These are phyloP conservation scores for Phytophthora sansomeana DNA, from an alignment of 352 stramenopile species.

Conservation along the genomic window DNA sequence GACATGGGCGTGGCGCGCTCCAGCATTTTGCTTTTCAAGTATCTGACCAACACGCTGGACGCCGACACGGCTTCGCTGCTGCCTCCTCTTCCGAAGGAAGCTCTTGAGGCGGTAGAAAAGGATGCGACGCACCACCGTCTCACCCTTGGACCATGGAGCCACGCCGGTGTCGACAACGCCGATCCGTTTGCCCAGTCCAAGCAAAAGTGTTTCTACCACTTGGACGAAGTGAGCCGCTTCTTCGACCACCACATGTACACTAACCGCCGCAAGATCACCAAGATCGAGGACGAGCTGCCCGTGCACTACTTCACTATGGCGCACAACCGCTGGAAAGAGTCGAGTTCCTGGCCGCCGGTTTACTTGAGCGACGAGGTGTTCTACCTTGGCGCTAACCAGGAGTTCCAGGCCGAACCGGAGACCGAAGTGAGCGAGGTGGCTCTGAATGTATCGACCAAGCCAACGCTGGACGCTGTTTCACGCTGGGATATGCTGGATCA, in stretches of 20 bases:
- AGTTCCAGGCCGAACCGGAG: slow-evolving; percentile 60
- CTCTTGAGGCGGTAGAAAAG: slow-evolving; percentile 37
- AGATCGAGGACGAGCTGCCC: slow-evolving; percentile 71
- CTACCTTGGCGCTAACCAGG: slow-evolving; percentile 59
- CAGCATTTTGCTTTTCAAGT: slow-evolving; percentile 80
- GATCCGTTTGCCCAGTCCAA: slow-evolving; percentile 84
- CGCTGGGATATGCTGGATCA: slow-evolving; percentile 81
- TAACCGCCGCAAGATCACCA: slow-evolving; percentile 62
- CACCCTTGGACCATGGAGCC: slow-evolving; percentile 83
- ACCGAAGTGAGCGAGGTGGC: slow-evolving; percentile 41
- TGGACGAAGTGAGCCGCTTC: slow-evolving; percentile 87
- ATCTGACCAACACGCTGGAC: slow-evolving; percentile 82
- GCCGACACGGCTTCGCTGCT: slow-evolving; percentile 59
- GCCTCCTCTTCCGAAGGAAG: slow-evolving; percentile 56
- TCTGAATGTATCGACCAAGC: slow-evolving; percentile 50
- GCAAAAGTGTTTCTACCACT: slow-evolving; percentile 87
- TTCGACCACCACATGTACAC: slow-evolving; percentile 84
- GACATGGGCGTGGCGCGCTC: slow-evolving; percentile 79
- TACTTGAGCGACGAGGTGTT: slow-evolving; percentile 61
- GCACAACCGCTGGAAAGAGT: slow-evolving; percentile 81
- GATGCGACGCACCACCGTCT: slow-evolving; percentile 66
- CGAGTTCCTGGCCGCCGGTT: slow-evolving; percentile 64
- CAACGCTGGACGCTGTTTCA: slow-evolving; percentile 58
- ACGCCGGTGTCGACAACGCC: slow-evolving; percentile 81
- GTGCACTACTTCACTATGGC: slow-evolving; percentile 87